Conservation (phyloP, 495 filamentous ascomycete genomes). For the Aspergillus funiculosus region DNA sequence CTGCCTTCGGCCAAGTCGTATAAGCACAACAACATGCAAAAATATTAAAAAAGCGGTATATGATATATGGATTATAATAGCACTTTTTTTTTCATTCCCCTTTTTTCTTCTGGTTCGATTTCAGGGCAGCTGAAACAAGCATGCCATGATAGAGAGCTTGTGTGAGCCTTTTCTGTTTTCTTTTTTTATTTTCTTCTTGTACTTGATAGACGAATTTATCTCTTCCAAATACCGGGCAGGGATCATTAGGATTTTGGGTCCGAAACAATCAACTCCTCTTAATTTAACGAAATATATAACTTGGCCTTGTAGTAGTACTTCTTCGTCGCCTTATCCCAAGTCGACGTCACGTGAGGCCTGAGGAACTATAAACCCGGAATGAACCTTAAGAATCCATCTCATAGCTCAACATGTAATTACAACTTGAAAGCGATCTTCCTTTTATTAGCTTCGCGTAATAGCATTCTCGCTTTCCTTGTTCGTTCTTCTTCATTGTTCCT, state of each 20-base stretch:
- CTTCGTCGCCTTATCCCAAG: no score
- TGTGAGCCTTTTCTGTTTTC: slow-evolving; percentile 17
- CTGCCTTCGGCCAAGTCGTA: slow-evolving; percentile 57
- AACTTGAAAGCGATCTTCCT: no score
- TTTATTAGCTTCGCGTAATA: no score
- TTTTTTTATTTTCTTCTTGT: slow-evolving; percentile 13
- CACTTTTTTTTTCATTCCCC: slow-evolving; percentile 8
- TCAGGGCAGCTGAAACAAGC: slow-evolving; percentile 10
- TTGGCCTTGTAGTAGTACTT: no score
- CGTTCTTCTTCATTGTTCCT: no score
- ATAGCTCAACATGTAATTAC: no score
- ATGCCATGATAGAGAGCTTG: slow-evolving; percentile 15
- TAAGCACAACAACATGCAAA: slow-evolving; percentile 23
- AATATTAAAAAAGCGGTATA: slow-evolving; percentile 16
- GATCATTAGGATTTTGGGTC: slow-evolving; percentile 1
- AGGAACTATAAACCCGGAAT: no score
- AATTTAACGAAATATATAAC: no score
- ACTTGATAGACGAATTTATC: slow-evolving; percentile 20
- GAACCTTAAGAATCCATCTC: no score
- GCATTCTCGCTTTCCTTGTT: no score
- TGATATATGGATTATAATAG: slow-evolving; percentile 20
- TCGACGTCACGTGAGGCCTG: no score
- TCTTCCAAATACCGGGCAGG: slow-evolving; percentile 3
- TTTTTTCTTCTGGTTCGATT: slow-evolving; percentile 13
- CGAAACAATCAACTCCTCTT: slow-evolving; percentile 17